Evolutionary conservation across 352 stramenopile genomes (phyloP), one percentile per base, ranked within the genome.

Genomic region (Thraustotheca clavata): DNA sequence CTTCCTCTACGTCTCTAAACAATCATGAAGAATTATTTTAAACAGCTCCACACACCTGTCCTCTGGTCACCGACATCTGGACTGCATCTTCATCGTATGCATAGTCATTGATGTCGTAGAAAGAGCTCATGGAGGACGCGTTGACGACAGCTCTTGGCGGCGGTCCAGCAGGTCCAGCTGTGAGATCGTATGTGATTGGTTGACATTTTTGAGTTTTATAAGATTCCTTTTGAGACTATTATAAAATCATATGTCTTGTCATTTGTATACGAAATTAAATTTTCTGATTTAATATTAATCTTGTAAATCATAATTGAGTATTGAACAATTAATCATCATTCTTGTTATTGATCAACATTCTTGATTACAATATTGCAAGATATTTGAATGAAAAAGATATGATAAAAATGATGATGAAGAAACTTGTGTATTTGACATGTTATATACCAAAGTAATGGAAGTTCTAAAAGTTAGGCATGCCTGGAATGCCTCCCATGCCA

Each of bases 1-100:
- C 14, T 31, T 18, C 43, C 43, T 20, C 43, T 24, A 14, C 43
- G 43, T 52, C 39, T n/a, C 39, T 9, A 9, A 52, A 31, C 43
- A 9, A 20, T 14, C 16, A 31, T 52, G 43, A 18, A 18, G 24
- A 18, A 20, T 9, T 38, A 6, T 5, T 36, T 14, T 18, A 27
- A 12, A 18, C 32, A 8, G 20, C 20, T 6, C n/a, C 8, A 32
- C 34, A n/a, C 54, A 63, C 55, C 39, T 63, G 33, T 40, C 55
- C 55, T 33, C 54, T 63, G 34, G 22, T 63, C 35, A 63, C 22
- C 35, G 55, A 40, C 29, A 49, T 49, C 39, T 63, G 55, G 27
- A 63, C 18, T 40, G 33, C 29, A 39, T 63, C 55, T 57, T 63
- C 55, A n/a, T 63, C 55, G 36, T 63, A 40, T 14, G 43, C 34